A percentile compares a stretch with the other conserved stretches of the same genome.
These are phyloP conservation scores for grape (Vitis vinifera) DNA, from an alignment of 164 flowering plant species.

Conservation along the genomic window DNA sequence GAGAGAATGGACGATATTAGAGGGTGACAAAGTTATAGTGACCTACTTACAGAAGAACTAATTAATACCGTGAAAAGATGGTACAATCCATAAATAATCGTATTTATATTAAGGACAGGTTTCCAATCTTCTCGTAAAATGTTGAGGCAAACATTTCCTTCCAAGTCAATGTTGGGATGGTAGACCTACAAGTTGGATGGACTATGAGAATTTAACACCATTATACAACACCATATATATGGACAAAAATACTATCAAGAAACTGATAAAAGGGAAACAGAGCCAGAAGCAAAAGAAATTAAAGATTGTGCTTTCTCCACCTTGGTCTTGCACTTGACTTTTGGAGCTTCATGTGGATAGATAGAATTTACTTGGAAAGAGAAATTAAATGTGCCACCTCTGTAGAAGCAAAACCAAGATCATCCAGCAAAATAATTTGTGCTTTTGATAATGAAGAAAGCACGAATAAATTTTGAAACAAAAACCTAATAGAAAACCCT, in stretches of 20 bases:
- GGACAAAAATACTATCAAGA: no score
- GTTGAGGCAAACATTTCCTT: constrained; percentile 86
- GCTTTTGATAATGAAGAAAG: no score
- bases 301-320: constrained; percentile 21
- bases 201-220: neutral
- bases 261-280: no score
- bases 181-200: constrained; percentile 52
- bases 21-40: neutral
- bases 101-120: constrained; percentile 75
- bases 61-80: constrained; percentile 70
- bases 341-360: constrained; percentile 81
- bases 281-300: no score
- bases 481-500: neutral
- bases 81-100: constrained; percentile 63
- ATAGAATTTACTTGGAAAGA: constrained; percentile 61
- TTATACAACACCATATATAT: no score
- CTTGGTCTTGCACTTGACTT: constrained; percentile 85
- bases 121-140: constrained; percentile 86
- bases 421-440: no score
- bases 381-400: constrained; percentile 65
- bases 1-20: neutral
- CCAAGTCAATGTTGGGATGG: constrained; percentile 82
- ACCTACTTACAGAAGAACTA: neutral
- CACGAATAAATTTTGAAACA: no score
- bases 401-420: constrained; percentile 10